These are phyloP conservation scores for Yamadazyma atmosphaerica DNA, from an alignment of 1,139 yeast species.

Conservation along the genomic window DNA sequence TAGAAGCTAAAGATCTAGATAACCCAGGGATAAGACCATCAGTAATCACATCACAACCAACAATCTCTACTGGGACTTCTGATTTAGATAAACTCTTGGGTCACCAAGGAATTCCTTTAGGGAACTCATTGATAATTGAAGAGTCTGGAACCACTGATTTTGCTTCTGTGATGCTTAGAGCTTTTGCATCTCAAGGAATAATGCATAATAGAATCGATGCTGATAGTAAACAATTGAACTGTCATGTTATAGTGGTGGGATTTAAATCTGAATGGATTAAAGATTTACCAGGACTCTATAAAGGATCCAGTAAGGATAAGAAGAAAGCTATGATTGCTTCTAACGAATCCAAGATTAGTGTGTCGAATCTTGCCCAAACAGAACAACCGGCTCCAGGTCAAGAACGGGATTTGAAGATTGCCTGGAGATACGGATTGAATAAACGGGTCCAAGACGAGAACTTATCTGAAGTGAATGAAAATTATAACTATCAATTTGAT, in stretches of 20 bases:
- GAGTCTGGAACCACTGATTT: constrained; percentile 93
- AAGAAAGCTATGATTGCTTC: constrained; percentile 58
- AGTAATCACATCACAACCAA: constrained; percentile 68
- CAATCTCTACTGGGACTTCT: constrained; percentile 73
- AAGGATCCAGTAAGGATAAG: constrained; percentile 67
- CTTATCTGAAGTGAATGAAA: constrained; percentile 34
- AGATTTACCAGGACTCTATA: constrained; percentile 78
- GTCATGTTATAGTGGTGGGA: constrained; percentile 72
- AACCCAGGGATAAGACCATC: constrained; percentile 78
- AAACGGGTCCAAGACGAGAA: constrained; percentile 32
- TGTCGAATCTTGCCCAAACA: constrained; percentile 54
- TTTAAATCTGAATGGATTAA: constrained; percentile 60
- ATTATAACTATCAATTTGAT: constrained; percentile 72
- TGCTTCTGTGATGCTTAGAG: constrained; percentile 67
- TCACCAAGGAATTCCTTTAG: constrained; percentile 87
- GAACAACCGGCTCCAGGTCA: constrained; percentile 13
- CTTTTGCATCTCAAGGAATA: constrained; percentile 80
- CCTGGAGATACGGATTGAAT: constrained; percentile 80
- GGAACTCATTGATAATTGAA: constrained; percentile 67
- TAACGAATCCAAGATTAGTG: constrained; percentile 65
- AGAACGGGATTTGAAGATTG: constrained; percentile 64
- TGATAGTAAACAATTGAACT: constrained; percentile 30
- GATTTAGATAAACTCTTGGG: constrained; percentile 74
- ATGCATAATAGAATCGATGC: constrained; percentile 55
- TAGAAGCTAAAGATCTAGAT: constrained; percentile 13